phyloP scores from a whole-genome alignment of 805 yeast species.

The Hanseniaspora hatyaiensis region DNA sequence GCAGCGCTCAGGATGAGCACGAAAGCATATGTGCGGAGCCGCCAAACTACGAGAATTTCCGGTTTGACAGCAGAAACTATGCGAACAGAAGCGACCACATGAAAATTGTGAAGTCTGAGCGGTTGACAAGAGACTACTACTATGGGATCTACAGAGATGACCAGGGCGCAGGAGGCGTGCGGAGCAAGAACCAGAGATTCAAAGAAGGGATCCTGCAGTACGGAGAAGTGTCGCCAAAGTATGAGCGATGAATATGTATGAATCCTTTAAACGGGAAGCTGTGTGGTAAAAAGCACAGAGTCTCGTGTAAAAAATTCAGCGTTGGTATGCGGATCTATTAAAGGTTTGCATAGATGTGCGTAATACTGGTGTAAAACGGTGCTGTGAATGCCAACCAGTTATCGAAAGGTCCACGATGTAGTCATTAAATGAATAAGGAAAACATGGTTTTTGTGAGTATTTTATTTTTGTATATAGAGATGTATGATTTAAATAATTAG shows the following conservation, averaged over 20 bases:
- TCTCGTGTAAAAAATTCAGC: slow-evolving; percentile 14
- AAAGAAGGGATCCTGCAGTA: slow-evolving; percentile 1
- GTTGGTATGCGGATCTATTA: slow-evolving; percentile 12
- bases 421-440: too few relatives aligned
- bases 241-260: slow-evolving; percentile 4
- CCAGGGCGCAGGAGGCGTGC: neutral
- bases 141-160: slow-evolving; percentile 8
- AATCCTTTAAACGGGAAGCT: slow-evolving; percentile 13
- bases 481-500: too few relatives aligned
- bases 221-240: slow-evolving; percentile 6
- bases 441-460: too few relatives aligned
- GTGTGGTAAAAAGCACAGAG: neutral
- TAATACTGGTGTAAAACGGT: neutral
- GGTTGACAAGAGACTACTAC: neutral
- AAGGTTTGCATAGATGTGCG: slow-evolving; percentile 3
- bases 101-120: slow-evolving; percentile 2
- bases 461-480: too few relatives aligned
- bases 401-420: slow-evolving; percentile 15
- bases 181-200: neutral
- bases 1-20: neutral
- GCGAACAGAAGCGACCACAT: slow-evolving; percentile 5
- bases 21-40: neutral
- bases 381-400: slow-evolving; percentile 10
- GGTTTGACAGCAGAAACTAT: slow-evolving; percentile 2
- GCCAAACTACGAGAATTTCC: neutral